Evolutionary conservation across 139 green algal genomes (phyloP).

Genomic region (Parachlorella kessleri): DNA sequence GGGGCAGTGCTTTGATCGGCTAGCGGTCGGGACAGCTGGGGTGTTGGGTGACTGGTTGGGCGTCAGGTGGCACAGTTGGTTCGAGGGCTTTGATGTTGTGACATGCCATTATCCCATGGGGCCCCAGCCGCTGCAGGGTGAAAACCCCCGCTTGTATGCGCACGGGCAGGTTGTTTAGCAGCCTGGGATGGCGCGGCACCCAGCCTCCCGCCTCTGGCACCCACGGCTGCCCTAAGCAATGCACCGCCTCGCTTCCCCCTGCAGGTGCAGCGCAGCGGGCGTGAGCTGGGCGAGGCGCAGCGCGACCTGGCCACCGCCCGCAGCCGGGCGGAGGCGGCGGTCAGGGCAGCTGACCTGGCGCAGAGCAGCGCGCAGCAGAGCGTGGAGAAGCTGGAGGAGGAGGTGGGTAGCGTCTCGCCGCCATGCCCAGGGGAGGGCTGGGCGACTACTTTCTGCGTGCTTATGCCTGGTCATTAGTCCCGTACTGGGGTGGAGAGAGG

Average conservation of each 20-base stretch:
- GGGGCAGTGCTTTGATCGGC: background rate
- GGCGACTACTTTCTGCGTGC: background rate
- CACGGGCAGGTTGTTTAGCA: too few species aligned
- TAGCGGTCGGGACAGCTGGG: too few species aligned
- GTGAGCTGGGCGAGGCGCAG: constrained; percentile 44
- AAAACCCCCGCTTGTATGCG: too few species aligned
- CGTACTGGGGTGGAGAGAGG: background rate
- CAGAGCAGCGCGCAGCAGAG: constrained; percentile 11
- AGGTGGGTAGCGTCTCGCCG: constrained; percentile 24
- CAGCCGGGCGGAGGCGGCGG: constrained; percentile 24
- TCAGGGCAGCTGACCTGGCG: constrained; percentile 5
- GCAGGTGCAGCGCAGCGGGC: constrained; percentile 10
- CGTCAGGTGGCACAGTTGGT: too few species aligned
- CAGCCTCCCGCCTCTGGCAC: too few species aligned
- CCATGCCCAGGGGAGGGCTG: too few species aligned
- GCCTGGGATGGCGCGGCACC: too few species aligned
- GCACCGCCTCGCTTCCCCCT: background rate
- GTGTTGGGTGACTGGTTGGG: too few species aligned
- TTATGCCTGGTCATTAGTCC: background rate
- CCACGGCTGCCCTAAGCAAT: too few species aligned
- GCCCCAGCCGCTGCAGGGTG: too few species aligned
- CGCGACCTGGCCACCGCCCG: constrained; percentile 35
- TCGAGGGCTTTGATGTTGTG: too few species aligned
- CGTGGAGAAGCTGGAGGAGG: constrained; percentile 35
- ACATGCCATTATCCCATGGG: too few species aligned